Evolutionary conservation across 441 rosid species (phyloP), one percentile per base, ranked within the genome.

Genomic region (Bocquillonia castaneifolia): DNA sequence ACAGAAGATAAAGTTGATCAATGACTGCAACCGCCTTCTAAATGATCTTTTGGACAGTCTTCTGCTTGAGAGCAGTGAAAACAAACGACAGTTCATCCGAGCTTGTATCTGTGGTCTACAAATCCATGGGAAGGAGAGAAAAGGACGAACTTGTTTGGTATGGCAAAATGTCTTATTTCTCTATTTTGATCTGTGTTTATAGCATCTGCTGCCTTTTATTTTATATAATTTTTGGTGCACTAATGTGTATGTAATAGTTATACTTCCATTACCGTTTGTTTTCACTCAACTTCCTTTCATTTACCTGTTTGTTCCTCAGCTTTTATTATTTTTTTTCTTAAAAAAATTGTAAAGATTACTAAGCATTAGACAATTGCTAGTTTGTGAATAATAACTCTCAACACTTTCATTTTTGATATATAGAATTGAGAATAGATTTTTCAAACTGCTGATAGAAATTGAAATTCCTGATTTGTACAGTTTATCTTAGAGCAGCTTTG

Each of bases 401-500:
- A 1, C 15, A 6, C 40, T 45, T 34, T 59, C 45, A 10, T 63
- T 59, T 58, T 37, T 22, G 44, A n/a, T 74, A 18, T 25, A 25
- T 6, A 32, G 47, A 10, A 48, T 32, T 57, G 55, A 26, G 45
- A 3, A 32, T 55, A 28, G 20, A 17, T 18, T 63, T 44, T 63
- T 56, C 53, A 68, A 50, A 50, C 66, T 66, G 32, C 55, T 69
- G 26, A 54, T 74, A 69, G n/a, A 58, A 52, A 61, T 64, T 58
- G 62, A 70, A 48, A 77, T 59, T 80, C 72, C 68, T 74, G 77
- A 54, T 81, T 69, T 78, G 52, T 80, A 78, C 97, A 96, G 99
- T 96, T 96, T 73, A 94, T 96, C 75, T 86, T 94, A 62, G 99
- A 96, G 89, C 98, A 94, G 83, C 98, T 96, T 59, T 94, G 99